These are phyloP conservation scores for Penicillium sp. DNA, from an alignment of 2,329 filamentous ascomycete species.

Conservation along the genomic window DNA sequence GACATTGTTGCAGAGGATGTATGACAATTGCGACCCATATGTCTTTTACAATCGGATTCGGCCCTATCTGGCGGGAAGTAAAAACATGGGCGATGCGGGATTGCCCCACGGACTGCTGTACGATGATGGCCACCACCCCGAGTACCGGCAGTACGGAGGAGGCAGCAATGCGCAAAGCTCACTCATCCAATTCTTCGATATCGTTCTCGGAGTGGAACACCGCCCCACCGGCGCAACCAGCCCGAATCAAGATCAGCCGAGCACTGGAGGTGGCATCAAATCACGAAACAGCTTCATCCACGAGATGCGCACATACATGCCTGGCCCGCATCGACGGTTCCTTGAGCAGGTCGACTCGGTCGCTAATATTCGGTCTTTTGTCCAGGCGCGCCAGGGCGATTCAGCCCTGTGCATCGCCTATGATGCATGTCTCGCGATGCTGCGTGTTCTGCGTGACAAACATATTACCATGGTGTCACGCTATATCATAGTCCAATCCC, in stretches of 20 bases:
- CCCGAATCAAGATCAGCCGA: constrained; percentile 33
- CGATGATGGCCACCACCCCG: constrained; percentile 68
- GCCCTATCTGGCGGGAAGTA: constrained; percentile 92
- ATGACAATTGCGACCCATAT: constrained; percentile 89
- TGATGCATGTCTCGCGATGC: constrained; percentile 80
- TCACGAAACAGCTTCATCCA: constrained; percentile 84
- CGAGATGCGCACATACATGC: constrained; percentile 98
- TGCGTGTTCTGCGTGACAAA: constrained; percentile 78
- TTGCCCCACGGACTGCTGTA: constrained; percentile 84
- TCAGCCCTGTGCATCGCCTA: constrained; percentile 72
- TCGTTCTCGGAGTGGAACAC: constrained; percentile 84
- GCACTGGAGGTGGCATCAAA: constrained; percentile 41
- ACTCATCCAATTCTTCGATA: constrained; percentile 94
- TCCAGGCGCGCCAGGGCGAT: constrained; percentile 60
- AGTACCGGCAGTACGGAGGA: constrained; percentile 81
- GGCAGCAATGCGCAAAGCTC: constrained; percentile 97
- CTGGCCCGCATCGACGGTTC: constrained; percentile 84
- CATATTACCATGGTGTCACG: constrained; percentile 95
- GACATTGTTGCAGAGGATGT: constrained; percentile 76
- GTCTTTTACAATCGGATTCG: constrained; percentile 95
- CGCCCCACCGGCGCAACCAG: constrained; percentile 73
- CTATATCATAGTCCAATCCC: constrained; percentile 88
- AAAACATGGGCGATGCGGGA: constrained; percentile 95
- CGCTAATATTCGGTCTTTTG: constrained; percentile 83
- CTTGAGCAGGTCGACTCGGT: constrained; percentile 73